Evolutionary conservation across 1,284 basidiomycete species (phyloP).

Genomic region (Ganoderma sinense): DNA sequence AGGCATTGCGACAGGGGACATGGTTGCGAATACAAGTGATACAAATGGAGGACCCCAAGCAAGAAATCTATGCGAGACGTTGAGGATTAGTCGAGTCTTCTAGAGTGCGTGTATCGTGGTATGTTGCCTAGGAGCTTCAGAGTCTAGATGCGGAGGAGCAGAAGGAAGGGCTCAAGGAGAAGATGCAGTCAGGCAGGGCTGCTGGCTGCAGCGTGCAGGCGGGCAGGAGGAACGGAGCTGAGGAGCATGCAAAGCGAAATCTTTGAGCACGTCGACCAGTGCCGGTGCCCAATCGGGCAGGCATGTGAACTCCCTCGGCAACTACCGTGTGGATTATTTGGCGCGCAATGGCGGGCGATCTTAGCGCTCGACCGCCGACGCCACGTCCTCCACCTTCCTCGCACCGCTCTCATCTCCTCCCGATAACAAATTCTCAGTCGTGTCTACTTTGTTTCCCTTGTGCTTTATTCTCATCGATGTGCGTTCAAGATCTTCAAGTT

Average conservation of each 20-base stretch:
- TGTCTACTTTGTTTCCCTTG: background rate
- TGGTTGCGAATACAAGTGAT: slow-evolving; percentile 39
- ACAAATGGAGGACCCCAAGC: slow-evolving; percentile 26
- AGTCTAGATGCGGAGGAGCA: slow-evolving; percentile 10
- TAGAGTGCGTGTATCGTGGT: slow-evolving; percentile 25
- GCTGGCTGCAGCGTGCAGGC: slow-evolving; percentile 20
- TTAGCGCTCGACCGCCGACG: background rate
- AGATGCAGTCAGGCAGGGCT: slow-evolving; percentile 19
- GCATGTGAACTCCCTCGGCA: slow-evolving; percentile 1
- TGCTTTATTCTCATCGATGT: background rate
- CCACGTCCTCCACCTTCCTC: background rate
- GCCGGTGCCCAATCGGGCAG: slow-evolving; percentile 21
- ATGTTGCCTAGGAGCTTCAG: slow-evolving; percentile 6
- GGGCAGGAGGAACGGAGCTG: slow-evolving; percentile 16
- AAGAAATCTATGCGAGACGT: slow-evolving; percentile 28
- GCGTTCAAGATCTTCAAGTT: background rate
- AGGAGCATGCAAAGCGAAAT: slow-evolving; percentile 14
- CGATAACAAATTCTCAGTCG: background rate
- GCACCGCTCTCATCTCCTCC: background rate
- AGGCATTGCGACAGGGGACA: slow-evolving; percentile 65
- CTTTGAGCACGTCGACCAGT: slow-evolving; percentile 11
- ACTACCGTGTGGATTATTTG: background rate
- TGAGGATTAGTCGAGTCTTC: slow-evolving; percentile 31
- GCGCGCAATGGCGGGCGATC: background rate
- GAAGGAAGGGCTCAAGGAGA: slow-evolving; percentile 4